Conservation (phyloP, 208 protist genomes). For the Wallacemonas sp. region DNA sequence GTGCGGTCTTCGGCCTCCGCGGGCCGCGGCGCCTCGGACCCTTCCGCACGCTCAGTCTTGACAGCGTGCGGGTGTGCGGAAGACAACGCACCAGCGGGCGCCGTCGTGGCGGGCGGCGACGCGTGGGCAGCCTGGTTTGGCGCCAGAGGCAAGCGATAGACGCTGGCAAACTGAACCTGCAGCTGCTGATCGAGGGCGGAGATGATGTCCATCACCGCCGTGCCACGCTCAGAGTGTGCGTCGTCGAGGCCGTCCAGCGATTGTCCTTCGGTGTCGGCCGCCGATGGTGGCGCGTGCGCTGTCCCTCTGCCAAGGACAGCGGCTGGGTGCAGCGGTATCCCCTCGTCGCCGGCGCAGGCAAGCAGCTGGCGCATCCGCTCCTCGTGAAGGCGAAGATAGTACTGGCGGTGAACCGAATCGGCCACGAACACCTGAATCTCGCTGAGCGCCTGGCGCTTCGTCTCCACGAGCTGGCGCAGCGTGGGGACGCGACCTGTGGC, state of each 20-base stretch:
- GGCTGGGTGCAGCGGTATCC: too few relatives aligned
- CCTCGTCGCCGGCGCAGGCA: neutral
- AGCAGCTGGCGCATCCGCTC: conserved; percentile 36
- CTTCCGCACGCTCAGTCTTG: too few relatives aligned
- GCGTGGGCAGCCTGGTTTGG: neutral
- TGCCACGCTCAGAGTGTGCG: conserved; percentile 19
- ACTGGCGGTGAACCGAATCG: conserved; percentile 21
- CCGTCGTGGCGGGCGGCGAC: neutral
- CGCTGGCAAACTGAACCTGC: conserved; percentile 18
- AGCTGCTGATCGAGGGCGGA: conserved; percentile 25
- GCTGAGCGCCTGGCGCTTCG: neutral
- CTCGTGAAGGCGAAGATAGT: conserved; percentile 27
- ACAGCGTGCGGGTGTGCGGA: too few relatives aligned
- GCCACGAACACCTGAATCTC: conserved; percentile 8
- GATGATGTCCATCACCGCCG: conserved; percentile 24
- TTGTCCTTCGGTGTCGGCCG: neutral
- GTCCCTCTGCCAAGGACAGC: neutral
- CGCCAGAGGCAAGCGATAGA: neutral
- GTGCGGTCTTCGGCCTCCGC: neutral
- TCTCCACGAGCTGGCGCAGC: conserved; percentile 1
- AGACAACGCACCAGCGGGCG: too few relatives aligned
- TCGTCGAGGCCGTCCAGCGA: conserved; percentile 18
- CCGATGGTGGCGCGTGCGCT: too few relatives aligned
- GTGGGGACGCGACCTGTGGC: neutral
- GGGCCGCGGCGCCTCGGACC: neutral